Evolutionary conservation across 805 yeast genomes (phyloP).

Genomic region (Teunomyces barrocoloradensis): DNA sequence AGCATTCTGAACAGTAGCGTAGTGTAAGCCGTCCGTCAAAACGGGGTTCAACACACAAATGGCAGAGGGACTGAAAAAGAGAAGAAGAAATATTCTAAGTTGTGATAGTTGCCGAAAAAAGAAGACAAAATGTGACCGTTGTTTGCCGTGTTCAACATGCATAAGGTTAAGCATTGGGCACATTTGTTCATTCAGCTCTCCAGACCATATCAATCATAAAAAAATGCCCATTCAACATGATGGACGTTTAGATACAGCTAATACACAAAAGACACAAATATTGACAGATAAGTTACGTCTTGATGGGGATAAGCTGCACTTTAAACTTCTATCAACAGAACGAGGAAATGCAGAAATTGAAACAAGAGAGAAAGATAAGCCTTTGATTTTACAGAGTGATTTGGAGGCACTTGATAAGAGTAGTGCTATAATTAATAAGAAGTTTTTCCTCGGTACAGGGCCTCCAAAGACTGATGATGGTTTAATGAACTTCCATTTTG

Average conservation of each 20-base stretch:
- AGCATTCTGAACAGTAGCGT: too few relatives aligned
- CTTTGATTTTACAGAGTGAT: background rate
- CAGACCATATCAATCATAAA: slow-evolving; percentile 10
- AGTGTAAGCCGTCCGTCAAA: too few relatives aligned
- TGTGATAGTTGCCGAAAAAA: slow-evolving; percentile 48
- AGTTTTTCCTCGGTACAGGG: slow-evolving; percentile 4
- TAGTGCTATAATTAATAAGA: background rate
- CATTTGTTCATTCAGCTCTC: slow-evolving; percentile 9
- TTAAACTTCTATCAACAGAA: background rate
- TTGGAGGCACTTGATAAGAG: background rate
- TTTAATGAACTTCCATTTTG: slow-evolving; percentile 8
- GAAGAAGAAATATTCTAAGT: slow-evolving; percentile 44
- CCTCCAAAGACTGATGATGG: slow-evolving; percentile 4
- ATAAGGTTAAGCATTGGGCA: slow-evolving; percentile 10
- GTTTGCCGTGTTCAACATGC: slow-evolving; percentile 28
- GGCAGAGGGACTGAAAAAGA: slow-evolving; percentile 17
- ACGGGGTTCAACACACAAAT: background rate
- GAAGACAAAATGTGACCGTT: slow-evolving; percentile 43
- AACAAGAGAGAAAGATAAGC: background rate
- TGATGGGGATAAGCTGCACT: slow-evolving; percentile 6
- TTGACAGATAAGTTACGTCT: background rate
- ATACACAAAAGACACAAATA: background rate
- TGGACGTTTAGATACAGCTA: too few relatives aligned
- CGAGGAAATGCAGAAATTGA: background rate
- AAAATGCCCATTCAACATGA: background rate